phyloP scores from a whole-genome alignment of 371 early-diverging fungal species.

The Syncephalastrum sp. region DNA sequence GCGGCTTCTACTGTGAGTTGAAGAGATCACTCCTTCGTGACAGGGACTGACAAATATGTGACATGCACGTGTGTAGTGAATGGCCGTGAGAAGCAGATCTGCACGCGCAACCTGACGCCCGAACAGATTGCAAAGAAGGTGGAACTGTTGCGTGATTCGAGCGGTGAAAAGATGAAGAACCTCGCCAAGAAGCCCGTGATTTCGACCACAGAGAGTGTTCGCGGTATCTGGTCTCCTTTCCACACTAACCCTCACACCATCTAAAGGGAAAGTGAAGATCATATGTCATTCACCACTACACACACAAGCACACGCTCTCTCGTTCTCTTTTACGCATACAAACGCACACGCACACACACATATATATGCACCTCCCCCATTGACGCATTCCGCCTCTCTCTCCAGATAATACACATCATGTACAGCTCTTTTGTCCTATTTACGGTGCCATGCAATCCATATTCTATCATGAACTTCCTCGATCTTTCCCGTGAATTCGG shows the following conservation, averaged over 20 bases:
- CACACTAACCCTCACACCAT: slow-evolving; percentile 68
- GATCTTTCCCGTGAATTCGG: no score
- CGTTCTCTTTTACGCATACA: no score
- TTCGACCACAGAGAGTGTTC: slow-evolving; percentile 79
- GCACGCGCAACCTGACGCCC: slow-evolving; percentile 65
- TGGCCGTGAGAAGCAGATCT: slow-evolving; percentile 72
- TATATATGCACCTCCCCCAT: no score
- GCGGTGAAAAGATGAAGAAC: slow-evolving; percentile 63
- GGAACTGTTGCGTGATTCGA: slow-evolving; percentile 63
- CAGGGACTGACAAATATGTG: neutral
- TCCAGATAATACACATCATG: no score
- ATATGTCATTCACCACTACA: no score
- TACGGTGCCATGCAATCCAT: no score
- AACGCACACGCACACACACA: no score
- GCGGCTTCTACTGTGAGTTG: slow-evolving; percentile 65
- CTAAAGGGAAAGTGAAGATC: slow-evolving; percentile 19
- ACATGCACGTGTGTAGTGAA: slow-evolving; percentile 47
- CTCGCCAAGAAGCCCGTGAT: slow-evolving; percentile 74
- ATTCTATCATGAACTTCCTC: no score
- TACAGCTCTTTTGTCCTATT: no score
- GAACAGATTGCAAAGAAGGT: slow-evolving; percentile 65
- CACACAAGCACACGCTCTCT: no score
- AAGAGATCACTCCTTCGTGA: no score
- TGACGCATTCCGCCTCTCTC: no score
- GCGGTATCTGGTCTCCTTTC: slow-evolving; percentile 90